Conservation (phyloP, 78 protist species). For the Monosiga brevicollis region DNA sequence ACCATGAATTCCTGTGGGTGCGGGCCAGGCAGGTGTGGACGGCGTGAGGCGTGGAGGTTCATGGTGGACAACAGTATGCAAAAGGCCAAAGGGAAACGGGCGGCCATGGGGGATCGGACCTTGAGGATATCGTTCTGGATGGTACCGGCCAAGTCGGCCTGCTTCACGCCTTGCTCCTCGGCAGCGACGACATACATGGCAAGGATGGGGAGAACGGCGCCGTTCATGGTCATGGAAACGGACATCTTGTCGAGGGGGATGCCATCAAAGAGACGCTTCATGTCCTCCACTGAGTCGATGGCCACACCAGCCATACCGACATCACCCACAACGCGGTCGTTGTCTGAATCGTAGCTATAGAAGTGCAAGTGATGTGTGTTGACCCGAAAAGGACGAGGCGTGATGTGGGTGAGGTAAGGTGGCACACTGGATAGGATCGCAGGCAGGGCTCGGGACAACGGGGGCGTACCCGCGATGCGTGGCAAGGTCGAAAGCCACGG, state of each 20-base stretch:
- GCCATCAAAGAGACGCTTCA: conserved; percentile 67
- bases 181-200: conserved; percentile 91
- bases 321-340: conserved; percentile 85
- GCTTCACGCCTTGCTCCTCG: conserved; percentile 72
- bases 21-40: too few relatives aligned
- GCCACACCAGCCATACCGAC: conserved; percentile 99
- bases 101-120: background rate
- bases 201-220: conserved; percentile 93
- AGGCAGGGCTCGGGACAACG: background rate
- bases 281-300: conserved; percentile 88
- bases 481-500: conserved; percentile 96
- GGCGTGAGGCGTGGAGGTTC: too few relatives aligned
- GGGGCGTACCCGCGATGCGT: conserved; percentile 90
- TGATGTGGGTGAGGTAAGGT: background rate
- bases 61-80: too few relatives aligned
- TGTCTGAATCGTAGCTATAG: conserved; percentile 80
- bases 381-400: background rate
- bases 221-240: conserved; percentile 97
- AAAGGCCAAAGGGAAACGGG: too few relatives aligned
- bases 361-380: background rate
- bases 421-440: background rate
- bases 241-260: conserved; percentile 79
- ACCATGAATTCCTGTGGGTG: conserved; percentile 84
- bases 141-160: conserved; percentile 81
- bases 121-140: conserved; percentile 96